Conservation (phyloP, 2,329 filamentous ascomycete species). For the Pseudogymnoascus sp. region DNA sequence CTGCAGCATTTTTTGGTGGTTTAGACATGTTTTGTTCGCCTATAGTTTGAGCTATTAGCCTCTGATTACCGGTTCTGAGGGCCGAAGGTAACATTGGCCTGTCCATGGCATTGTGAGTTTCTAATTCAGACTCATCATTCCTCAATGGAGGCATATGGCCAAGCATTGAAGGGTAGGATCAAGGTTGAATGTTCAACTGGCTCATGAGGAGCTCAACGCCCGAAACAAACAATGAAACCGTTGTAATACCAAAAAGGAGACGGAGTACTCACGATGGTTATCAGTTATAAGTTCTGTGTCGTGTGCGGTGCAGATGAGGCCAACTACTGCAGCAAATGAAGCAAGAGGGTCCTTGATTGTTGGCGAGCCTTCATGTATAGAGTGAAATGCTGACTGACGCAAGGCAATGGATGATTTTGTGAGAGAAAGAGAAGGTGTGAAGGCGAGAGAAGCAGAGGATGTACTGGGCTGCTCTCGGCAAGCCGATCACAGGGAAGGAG, state of each 20-base stretch:
- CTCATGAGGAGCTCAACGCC: neutral
- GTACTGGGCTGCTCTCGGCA: neutral
- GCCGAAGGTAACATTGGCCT: neutral
- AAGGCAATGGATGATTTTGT: slow-evolving; percentile 5
- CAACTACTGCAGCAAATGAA: slow-evolving; percentile 3
- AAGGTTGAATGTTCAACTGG: neutral
- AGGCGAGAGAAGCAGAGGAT: neutral
- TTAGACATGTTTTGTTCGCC: slow-evolving; percentile 11
- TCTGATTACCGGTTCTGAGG: neutral
- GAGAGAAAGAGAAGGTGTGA: slow-evolving; percentile 4
- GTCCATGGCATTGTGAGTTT: neutral
- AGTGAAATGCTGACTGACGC: neutral
- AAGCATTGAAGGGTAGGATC: neutral
- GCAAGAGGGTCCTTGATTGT: neutral
- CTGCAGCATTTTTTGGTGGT: slow-evolving; percentile 23
- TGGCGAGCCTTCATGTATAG: neutral
- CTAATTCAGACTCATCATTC: neutral
- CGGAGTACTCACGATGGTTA: neutral
- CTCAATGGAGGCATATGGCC: neutral
- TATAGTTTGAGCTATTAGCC: neutral
- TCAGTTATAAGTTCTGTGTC: neutral
- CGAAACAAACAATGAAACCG: neutral
- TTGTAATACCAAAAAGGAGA: neutral
- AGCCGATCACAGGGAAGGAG: neutral
- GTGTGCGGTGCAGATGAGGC: neutral